Percentiles rank a stretch among this genome's conserved stretches.
phyloP scores from a whole-genome alignment of 2,329 filamentous ascomycete genomes.

The Diaporthe nobilis region DNA sequence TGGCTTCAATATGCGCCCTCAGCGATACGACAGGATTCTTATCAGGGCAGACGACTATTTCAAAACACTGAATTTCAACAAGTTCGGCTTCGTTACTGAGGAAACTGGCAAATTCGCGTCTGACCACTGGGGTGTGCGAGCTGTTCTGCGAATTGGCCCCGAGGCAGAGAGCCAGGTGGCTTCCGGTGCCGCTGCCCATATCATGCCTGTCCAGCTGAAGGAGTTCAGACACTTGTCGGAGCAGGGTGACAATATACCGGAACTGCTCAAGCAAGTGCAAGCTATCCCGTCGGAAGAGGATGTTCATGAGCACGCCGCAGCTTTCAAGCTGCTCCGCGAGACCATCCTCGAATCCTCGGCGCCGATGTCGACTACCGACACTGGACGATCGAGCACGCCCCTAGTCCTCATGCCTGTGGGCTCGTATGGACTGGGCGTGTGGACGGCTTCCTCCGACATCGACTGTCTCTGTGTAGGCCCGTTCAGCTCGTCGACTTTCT shows the following conservation, averaged over 20 bases:
- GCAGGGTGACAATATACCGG: conserved; percentile 53
- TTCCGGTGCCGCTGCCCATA: conserved; percentile 45
- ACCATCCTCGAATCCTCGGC: conserved; percentile 54
- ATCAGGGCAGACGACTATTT: conserved; percentile 59
- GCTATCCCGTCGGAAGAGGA: conserved; percentile 65
- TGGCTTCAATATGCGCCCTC: conserved; percentile 68
- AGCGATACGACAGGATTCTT: conserved; percentile 76
- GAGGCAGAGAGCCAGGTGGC: conserved; percentile 37
- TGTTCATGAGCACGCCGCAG: conserved; percentile 55
- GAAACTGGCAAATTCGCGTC: conserved; percentile 55
- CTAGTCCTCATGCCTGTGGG: conserved; percentile 74
- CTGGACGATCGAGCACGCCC: conserved; percentile 49
- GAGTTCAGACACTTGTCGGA: conserved; percentile 50
- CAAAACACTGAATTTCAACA: conserved; percentile 64
- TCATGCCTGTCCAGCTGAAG: conserved; percentile 53
- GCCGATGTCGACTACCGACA: conserved; percentile 34
- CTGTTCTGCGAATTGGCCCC: conserved; percentile 52
- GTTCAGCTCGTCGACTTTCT: conserved; percentile 73
- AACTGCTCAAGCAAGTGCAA: conserved; percentile 53
- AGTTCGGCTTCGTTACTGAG: conserved; percentile 65
- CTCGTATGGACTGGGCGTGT: conserved; percentile 75
- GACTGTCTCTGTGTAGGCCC: conserved; percentile 76
- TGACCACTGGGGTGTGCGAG: conserved; percentile 72
- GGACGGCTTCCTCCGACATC: conserved; percentile 72
- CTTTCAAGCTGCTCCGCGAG: conserved; percentile 61